phyloP scores from a whole-genome alignment of 345 rosid species.

The Euphorbia pulcherrima region DNA sequence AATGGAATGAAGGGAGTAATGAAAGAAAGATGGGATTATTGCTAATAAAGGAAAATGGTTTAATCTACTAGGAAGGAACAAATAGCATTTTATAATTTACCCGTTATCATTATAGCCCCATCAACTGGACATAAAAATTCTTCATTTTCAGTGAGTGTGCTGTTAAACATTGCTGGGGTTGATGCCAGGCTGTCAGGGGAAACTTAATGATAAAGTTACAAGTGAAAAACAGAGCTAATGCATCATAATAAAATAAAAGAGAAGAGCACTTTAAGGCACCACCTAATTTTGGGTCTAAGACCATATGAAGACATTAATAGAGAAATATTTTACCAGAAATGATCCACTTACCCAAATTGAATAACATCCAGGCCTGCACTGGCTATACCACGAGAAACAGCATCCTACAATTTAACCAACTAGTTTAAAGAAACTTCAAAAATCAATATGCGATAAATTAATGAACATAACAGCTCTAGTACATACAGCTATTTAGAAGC shows the following conservation, averaged over 20 bases:
- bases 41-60: neutral
- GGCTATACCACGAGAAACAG: constrained; percentile 78
- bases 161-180: constrained; percentile 99
- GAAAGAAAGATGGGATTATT: neutral
- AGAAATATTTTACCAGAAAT: neutral
- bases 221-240: neutral
- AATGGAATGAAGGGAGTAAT: too few relatives aligned
- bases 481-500: neutral
- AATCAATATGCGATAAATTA: neutral
- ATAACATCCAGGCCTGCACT: constrained; percentile 69
- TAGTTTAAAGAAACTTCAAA: constrained; percentile 18
- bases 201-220: neutral
- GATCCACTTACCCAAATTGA: constrained; percentile 73
- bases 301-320: neutral
- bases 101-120: constrained; percentile 98
- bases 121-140: constrained; percentile 77
- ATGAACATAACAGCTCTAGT: neutral
- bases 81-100: constrained; percentile 28
- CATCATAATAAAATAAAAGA: neutral
- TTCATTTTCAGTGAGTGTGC: constrained; percentile 73
- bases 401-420: constrained; percentile 54
- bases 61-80: constrained; percentile 11
- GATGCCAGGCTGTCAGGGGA: constrained; percentile 67
- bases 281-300: neutral
- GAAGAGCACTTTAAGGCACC: neutral